Evolutionary conservation across 2,329 filamentous ascomycete species (phyloP), one percentile per base, ranked within the genome.

Genomic region (Diaporthe sp.): DNA sequence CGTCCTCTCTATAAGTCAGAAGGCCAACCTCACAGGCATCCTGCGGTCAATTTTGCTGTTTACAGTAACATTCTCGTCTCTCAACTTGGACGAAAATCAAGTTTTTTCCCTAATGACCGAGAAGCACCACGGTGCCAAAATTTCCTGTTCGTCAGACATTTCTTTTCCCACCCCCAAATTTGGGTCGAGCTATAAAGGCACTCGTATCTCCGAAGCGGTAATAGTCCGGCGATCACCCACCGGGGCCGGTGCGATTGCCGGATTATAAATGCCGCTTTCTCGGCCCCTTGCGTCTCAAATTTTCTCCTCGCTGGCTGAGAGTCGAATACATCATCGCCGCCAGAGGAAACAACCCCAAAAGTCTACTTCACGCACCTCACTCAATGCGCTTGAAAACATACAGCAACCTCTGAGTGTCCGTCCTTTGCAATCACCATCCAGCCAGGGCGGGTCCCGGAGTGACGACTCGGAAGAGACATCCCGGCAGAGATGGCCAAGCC

Each of bases 121-220:
- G 17, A 2, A 34, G 9, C 12, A 28, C 17, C 12, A 28, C 17
- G 17, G 25, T 31, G 25, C 10, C 20, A 34, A 13, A 63, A 22
- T 28, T 42, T 25, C 25, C 17, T 34, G 8, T 5, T 15, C 15
- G 37, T 31, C 60, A 15, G 6, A 28, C 12, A 5, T 65, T 44
- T 13, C 39, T 22, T 12, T n/a, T 13, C 22, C 47, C 15, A 39
- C 28, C 28, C 28, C 42, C 31, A 34, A 72, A 42, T 28, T 39
- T 37, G 13, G 55, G 31, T 34, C 42, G 15, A 71, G 44, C 55
- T 72, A 71, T 15, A 9, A 34, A 39, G 12, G 37, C 17, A 39
- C 42, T 72, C 70, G 70, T 72, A 72, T 72, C 70, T 72, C 70
- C 70, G 70, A 37, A 39, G 42, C 42, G 55, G 55, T 28, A 47